These are phyloP conservation scores for Podaxis pistillaris DNA, from an alignment of 768 basidiomycete genomes.

Conservation along the genomic window DNA sequence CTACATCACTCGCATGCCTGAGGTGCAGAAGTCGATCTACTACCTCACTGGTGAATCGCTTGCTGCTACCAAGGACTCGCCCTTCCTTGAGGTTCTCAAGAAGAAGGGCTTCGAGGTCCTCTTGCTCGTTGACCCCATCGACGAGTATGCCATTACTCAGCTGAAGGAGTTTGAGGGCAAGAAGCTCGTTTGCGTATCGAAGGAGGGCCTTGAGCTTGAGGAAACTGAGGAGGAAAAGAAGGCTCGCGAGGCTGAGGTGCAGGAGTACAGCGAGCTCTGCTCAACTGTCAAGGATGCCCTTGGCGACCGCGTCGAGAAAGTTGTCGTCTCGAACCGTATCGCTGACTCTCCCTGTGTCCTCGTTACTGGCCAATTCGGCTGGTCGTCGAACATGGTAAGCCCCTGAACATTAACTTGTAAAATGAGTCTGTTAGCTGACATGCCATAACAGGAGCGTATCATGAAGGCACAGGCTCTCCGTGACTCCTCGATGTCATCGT, in stretches of 20 bases:
- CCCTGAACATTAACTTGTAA: not conserved
- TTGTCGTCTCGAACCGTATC: conserved; percentile 97
- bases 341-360: conserved; percentile 94
- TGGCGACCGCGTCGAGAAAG: conserved; percentile 99
- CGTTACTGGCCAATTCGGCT: conserved; percentile 98
- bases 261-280: conserved; percentile 86
- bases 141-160: conserved; percentile 98
- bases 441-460: conserved; percentile 72
- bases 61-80: conserved; percentile 85
- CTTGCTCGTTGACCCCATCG: conserved; percentile 97
- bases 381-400: conserved; percentile 96
- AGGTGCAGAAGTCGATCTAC: conserved; percentile 98
- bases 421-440: conserved; percentile 6
- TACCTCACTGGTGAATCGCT: conserved; percentile 99
- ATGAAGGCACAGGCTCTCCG: conserved; percentile 99
- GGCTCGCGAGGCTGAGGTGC: conserved; percentile 78
- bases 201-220: conserved; percentile 98
- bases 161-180: conserved; percentile 99
- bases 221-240: conserved; percentile 99
- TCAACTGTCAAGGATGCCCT: conserved; percentile 96
- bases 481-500: conserved; percentile 96
- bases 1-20: conserved; percentile 99
- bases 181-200: conserved; percentile 97
- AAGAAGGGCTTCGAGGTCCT: conserved; percentile 99
- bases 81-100: conserved; percentile 99